These are phyloP conservation scores for Beauveria pseudobassiana DNA, from an alignment of 2,329 filamentous ascomycete genomes.

Conservation along the genomic window DNA sequence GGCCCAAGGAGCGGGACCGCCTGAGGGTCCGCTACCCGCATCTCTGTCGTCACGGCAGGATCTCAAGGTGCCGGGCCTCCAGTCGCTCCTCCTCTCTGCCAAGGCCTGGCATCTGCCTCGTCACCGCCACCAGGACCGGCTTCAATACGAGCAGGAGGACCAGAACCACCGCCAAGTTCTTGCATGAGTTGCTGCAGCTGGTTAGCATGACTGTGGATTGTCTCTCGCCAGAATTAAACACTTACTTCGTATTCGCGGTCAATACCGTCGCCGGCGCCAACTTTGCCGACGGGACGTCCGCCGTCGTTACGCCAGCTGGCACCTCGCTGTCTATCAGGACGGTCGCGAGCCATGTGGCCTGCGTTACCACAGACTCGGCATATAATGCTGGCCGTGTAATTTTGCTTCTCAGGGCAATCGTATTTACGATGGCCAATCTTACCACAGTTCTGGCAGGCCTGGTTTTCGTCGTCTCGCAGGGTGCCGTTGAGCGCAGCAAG, in stretches of 20 bases:
- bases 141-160: constrained; percentile 74
- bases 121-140: constrained; percentile 62
- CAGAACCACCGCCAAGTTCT: constrained; percentile 76
- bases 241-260: constrained; percentile 92
- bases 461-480: constrained; percentile 96
- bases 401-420: constrained; percentile 94
- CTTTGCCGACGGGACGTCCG: constrained; percentile 51
- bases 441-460: constrained; percentile 98
- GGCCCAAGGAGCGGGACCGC: constrained; percentile 51
- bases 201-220: constrained; percentile 14
- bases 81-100: constrained; percentile 80
- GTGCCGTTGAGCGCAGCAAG: constrained; percentile 98
- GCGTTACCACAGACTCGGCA: constrained; percentile 97
- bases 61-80: constrained; percentile 77
- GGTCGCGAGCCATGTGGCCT: constrained; percentile 96
- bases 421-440: constrained; percentile 99
- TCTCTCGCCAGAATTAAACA: constrained; percentile 10
- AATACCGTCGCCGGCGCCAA: constrained; percentile 74
- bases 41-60: constrained; percentile 44
- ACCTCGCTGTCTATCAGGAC: constrained; percentile 87
- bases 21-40: constrained; percentile 31
- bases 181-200: constrained; percentile 85
- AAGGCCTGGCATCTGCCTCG: constrained; percentile 64
- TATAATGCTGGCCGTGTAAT: constrained; percentile 98
- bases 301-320: constrained; percentile 80